These are phyloP conservation scores for Fusarium ramigenum DNA, from an alignment of 2,329 filamentous ascomycete genomes.

Conservation along the genomic window DNA sequence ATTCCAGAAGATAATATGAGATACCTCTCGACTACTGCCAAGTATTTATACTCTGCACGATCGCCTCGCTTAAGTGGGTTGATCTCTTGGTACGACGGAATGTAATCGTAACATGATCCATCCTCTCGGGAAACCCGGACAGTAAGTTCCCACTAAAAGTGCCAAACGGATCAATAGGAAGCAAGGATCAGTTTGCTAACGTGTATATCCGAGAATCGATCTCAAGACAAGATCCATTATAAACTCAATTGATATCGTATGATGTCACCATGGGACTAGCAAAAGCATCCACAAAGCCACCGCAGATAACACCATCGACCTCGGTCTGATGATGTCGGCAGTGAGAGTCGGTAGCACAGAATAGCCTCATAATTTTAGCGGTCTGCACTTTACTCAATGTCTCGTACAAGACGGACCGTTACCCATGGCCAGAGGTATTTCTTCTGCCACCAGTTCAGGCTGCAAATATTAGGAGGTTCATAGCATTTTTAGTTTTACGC, in stretches of 20 bases:
- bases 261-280: conserved; percentile 27
- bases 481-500: accelerated
- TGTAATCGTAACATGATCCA: conserved; percentile 5
- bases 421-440: conserved; percentile 30
- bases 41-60: not conserved
- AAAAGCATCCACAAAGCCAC: conserved; percentile 15
- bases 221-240: not conserved
- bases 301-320: not conserved
- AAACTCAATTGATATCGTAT: conserved; percentile 29
- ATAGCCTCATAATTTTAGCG: not conserved
- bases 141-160: conserved; percentile 7
- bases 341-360: not conserved
- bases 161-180: not conserved
- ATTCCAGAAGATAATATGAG: accelerated
- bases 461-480: not conserved
- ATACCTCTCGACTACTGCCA: accelerated
- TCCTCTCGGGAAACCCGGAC: conserved; percentile 14
- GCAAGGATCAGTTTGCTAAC: not conserved
- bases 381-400: not conserved
- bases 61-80: not conserved
- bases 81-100: not conserved
- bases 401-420: conserved; percentile 21
- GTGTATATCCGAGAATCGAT: conserved; percentile 24
- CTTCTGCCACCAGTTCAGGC: conserved; percentile 33
- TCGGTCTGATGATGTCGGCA: conserved; percentile 9